Conservation (phyloP, 805 yeast genomes). For the Schizosaccharomyces lindneri region DNA sequence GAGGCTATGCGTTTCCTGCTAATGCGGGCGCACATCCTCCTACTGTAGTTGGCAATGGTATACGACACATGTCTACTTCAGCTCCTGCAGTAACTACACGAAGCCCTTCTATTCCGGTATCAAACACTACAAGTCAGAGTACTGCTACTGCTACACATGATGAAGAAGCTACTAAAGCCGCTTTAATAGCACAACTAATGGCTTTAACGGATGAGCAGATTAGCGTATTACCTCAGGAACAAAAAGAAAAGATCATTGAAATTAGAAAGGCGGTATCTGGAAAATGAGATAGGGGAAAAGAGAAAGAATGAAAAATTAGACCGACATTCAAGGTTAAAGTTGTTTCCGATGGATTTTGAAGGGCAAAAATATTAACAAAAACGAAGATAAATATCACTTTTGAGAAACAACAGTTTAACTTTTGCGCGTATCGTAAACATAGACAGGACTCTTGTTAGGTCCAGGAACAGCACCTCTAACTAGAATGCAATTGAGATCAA, state of each 20-base stretch:
- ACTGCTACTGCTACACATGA: conserved; percentile 3
- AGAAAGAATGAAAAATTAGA: neutral
- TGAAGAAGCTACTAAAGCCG: conserved; percentile 16
- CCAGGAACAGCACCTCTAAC: conserved; percentile 78
- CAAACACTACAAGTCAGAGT: neutral
- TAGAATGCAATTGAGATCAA: conserved; percentile 53
- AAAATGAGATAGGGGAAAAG: neutral
- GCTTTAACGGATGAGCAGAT: conserved; percentile 29
- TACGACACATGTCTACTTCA: neutral
- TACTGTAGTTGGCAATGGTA: neutral
- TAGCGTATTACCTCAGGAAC: neutral
- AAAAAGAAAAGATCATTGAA: neutral
- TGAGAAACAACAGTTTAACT: neutral
- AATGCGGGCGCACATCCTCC: neutral
- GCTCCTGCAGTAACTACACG: neutral
- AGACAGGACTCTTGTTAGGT: conserved; percentile 49
- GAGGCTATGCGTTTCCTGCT: too few species aligned
- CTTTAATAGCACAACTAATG: conserved; percentile 27
- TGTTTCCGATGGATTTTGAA: too few species aligned
- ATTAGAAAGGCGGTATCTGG: neutral
- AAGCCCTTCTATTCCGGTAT: neutral
- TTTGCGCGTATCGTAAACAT: conserved; percentile 49
- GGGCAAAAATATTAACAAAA: neutral
- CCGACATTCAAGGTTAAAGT: too few species aligned
- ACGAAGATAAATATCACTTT: neutral